These are phyloP conservation scores for Phytophthora constricta DNA, from an alignment of 352 stramenopile genomes.

Conservation along the genomic window DNA sequence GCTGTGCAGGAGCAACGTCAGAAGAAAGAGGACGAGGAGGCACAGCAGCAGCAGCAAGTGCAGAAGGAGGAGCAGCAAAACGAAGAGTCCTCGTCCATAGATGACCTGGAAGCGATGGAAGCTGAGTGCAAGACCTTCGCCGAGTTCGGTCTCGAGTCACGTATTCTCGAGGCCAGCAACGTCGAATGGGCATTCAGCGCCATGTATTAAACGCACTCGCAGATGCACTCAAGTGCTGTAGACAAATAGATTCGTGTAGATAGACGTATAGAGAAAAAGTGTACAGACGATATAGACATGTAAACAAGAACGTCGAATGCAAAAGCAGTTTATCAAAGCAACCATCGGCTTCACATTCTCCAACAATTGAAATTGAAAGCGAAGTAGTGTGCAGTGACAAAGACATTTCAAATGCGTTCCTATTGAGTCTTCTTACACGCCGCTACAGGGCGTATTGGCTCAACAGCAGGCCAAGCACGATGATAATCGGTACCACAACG, in stretches of 20 bases:
- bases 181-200: slow-evolving; percentile 83
- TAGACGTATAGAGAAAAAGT: slow-evolving; percentile 36
- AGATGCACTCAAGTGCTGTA: slow-evolving; percentile 26
- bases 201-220: slow-evolving; percentile 61
- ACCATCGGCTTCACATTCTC: not conserved
- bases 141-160: slow-evolving; percentile 76
- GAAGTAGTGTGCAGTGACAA: no score
- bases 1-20: slow-evolving; percentile 62
- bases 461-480: slow-evolving; percentile 51
- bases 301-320: slow-evolving; percentile 32
- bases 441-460: slow-evolving; percentile 36
- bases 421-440: no score
- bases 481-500: slow-evolving; percentile 35
- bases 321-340: slow-evolving; percentile 24
- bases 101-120: slow-evolving; percentile 25
- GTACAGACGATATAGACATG: slow-evolving; percentile 23
- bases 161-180: slow-evolving; percentile 60
- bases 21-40: slow-evolving; percentile 34
- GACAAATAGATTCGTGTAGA: slow-evolving; percentile 30
- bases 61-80: slow-evolving; percentile 12
- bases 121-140: slow-evolving; percentile 64
- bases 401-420: no score
- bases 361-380: no score
- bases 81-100: slow-evolving; percentile 1
- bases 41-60: slow-evolving; percentile 20